phyloP scores from a whole-genome alignment of 2,329 filamentous ascomycete species.

The Penicillium crustosum region DNA sequence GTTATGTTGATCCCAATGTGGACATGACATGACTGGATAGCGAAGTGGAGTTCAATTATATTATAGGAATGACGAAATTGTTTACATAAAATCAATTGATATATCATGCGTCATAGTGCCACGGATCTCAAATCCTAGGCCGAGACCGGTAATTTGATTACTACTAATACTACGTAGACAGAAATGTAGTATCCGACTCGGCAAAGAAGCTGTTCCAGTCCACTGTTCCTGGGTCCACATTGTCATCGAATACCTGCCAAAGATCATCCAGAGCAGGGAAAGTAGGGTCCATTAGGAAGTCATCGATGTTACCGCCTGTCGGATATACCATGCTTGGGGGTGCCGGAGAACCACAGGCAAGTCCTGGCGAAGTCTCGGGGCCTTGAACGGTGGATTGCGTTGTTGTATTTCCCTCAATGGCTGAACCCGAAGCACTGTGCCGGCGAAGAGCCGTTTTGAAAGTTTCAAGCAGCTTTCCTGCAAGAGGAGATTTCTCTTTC shows the following conservation, averaged over 20 bases:
- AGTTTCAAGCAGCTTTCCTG: conserved; percentile 33
- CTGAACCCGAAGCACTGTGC: conserved; percentile 17
- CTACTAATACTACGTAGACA: conserved; percentile 6
- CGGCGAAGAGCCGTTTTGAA: conserved; percentile 31
- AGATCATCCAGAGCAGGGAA: conserved; percentile 19
- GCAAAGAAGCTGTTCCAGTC: conserved; percentile 23
- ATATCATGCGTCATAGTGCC: conserved; percentile 7
- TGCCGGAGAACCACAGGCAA: no score
- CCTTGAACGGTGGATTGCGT: not conserved
- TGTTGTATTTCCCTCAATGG: not conserved
- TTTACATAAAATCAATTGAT: conserved; percentile 1
- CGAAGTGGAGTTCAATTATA: not conserved
- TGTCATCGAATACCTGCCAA: conserved; percentile 24
- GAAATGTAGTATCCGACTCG: conserved; percentile 20
- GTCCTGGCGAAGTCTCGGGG: no score
- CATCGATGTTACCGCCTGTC: not conserved
- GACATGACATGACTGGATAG: not conserved
- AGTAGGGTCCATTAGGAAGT: conserved; percentile 5
- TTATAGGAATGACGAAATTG: not conserved
- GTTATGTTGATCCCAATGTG: conserved; percentile 11
- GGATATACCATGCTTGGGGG: not conserved
- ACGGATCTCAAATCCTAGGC: not conserved
- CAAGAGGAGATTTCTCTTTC: conserved; percentile 30
- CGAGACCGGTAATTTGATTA: not conserved
- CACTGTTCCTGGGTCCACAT: conserved; percentile 15